Evolutionary conservation across 2,329 filamentous ascomycete species (phyloP), one percentile per base, ranked within the genome.

Genomic region (Bipolaris oryzae): DNA sequence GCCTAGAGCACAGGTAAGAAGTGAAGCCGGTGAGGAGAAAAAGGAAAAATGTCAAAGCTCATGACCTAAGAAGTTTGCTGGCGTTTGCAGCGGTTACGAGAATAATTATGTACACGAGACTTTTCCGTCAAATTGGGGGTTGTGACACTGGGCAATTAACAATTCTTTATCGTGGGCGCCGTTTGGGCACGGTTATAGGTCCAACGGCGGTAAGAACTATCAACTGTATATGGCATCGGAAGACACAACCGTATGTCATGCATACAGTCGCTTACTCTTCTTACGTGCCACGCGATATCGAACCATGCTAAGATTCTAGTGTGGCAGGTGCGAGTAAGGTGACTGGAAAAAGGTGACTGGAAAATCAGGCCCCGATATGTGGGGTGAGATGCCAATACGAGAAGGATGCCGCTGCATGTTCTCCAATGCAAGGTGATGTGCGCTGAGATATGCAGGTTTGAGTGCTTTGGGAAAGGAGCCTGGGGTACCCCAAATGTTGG

Each of bases 381-480:
- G 18, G n/a, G 25, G 25, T 45, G 42, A 33, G 25, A 16, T 23
- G 33, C 3, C 15, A 47, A 20, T 15, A 20, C 10, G 10, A 37
- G 38, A 37, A 33, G 45, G 21, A 37, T 10, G 42, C 41, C 38
- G 52, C 37, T 35, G 51, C 45, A 45, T 54, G 31, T 38, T 31
- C 51, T 31, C 51, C 37, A 54, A 28, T 21, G 38, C 25, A 39
- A 28, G 33, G n/a, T 23, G 37, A 46, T 42, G 35, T 33, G 42
- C 46, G 18, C 34, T 4, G 18, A 15, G 31, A 39, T 41, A 41
- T 47, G 44, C 44, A 47, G 6, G 44, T 37, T 1, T 37, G 33
- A 25, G 44, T 47, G 44, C 20, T 47, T 47, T 37, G 33, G 44
- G 44, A 37, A 47, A 47, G 13, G 33, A 13, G 15, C 33, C 44